A percentile compares a stretch with the other conserved stretches of the same genome.
Conservation (phyloP, 352 stramenopile species). For the Peronospora farinosa region DNA sequence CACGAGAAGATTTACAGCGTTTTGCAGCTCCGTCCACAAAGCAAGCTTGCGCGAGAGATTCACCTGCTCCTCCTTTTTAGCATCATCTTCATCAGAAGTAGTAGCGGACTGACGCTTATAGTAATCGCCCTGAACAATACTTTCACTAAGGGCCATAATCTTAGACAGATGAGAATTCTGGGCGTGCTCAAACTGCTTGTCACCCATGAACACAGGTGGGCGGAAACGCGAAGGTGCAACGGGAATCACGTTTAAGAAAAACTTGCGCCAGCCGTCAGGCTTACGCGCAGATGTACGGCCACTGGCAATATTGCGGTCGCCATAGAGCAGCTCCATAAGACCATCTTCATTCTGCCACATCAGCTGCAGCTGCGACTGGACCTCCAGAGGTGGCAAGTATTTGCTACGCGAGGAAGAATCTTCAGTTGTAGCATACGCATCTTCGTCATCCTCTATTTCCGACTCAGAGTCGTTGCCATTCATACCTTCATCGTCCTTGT, state of each 20-base stretch:
- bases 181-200: constrained; percentile 95
- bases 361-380: constrained; percentile 91
- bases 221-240: constrained; percentile 97
- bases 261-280: constrained; percentile 87
- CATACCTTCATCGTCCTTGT: constrained; percentile 33
- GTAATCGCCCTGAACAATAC: constrained; percentile 75
- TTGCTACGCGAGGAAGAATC: constrained; percentile 77
- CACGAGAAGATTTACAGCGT: constrained; percentile 76
- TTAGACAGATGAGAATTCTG: constrained; percentile 95
- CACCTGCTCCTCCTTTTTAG: constrained; percentile 47
- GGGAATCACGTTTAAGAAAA: constrained; percentile 94
- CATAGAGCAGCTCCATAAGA: constrained; percentile 92
- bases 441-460: constrained; percentile 72
- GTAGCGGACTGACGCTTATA: constrained; percentile 44
- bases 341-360: constrained; percentile 92
- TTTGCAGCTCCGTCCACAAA: constrained; percentile 97
- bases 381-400: constrained; percentile 93
- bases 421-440: constrained; percentile 51
- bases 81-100: constrained; percentile 53
- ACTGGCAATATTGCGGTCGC: constrained; percentile 68
- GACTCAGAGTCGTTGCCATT: constrained; percentile 59
- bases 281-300: constrained; percentile 43
- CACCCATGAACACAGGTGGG: constrained; percentile 94
- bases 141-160: constrained; percentile 90
- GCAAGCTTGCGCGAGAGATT: constrained; percentile 89